These are phyloP conservation scores for Saturnispora zaruensis DNA, from an alignment of 805 yeast genomes.

Conservation along the genomic window DNA sequence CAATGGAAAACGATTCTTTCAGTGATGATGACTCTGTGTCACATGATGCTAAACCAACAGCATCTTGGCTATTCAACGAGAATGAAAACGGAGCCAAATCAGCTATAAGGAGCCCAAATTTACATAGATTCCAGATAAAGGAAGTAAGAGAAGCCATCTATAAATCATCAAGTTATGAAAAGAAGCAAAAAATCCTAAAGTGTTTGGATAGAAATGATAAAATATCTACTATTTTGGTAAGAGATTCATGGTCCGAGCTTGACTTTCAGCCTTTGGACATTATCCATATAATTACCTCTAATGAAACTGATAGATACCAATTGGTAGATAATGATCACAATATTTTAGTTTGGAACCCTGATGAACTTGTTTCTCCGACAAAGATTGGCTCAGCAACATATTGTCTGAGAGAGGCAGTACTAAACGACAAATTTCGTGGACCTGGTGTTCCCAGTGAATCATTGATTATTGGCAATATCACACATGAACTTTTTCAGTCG, in stretches of 20 bases:
- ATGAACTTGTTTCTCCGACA: constrained; percentile 72
- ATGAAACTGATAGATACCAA: constrained; percentile 23
- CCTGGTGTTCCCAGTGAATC: constrained; percentile 61
- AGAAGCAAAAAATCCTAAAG: constrained; percentile 45
- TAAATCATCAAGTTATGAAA: constrained; percentile 24
- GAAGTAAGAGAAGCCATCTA: constrained; percentile 28
- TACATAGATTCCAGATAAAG: constrained; percentile 41
- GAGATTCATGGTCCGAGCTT: constrained; percentile 55
- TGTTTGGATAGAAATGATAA: constrained; percentile 35
- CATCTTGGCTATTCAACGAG: constrained; percentile 11
- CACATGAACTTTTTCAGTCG: constrained; percentile 66
- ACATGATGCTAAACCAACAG: constrained; percentile 1
- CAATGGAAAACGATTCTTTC: constrained; percentile 14
- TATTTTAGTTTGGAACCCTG: constrained; percentile 78
- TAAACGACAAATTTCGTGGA: constrained; percentile 46
- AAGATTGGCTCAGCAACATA: constrained; percentile 64
- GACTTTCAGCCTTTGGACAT: constrained; percentile 45
- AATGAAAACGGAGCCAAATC: constrained; percentile 29
- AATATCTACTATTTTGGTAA: constrained; percentile 37
- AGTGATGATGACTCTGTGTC: constrained; percentile 25
- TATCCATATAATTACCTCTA: constrained; percentile 48
- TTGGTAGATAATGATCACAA: constrained; percentile 49
- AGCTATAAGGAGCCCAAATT: constrained; percentile 38
- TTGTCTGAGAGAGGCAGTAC: constrained; percentile 65
- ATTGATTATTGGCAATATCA: constrained; percentile 70